Base-by-base conservation (phyloP, 2,329 filamentous ascomycete species). In the Trichoderma atroviride region DNA sequence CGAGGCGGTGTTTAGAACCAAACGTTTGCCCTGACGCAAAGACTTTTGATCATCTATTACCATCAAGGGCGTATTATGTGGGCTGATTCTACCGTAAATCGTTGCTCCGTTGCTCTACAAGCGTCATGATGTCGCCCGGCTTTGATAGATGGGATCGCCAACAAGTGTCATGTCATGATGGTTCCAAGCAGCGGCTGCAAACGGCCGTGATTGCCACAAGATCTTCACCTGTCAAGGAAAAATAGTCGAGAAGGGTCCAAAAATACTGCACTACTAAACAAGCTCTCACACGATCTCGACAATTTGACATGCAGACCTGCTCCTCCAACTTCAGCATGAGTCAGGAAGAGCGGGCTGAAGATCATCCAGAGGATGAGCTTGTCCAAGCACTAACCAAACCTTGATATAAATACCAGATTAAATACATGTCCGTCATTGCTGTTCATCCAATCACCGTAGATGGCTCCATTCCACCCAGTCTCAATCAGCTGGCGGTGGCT, bases 331-430 rank as follows among this genome's bases (percentile, higher is more conserved):
- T 14, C n/a, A 22, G 19, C 62, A 27, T 47, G 52, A 56, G 62
- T 65, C 62, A 65, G 62, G 62, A 31, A 63, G 60, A 31, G 31
- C 62, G 62, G 62, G 62, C 62, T 65, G 62, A 56, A 55, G 62
- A 65, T 57, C 62, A 65, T 65, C 52, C 33, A 55, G 33, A 33
- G 19, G 27, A 43, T 31, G 50, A 19, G 16, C n/a, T 33, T 10
- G 29, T 47, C 37, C 19, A 50, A 50, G 43, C 33, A 50, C 62
- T 65, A 57, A 24, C 19, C 52, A 33, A 65, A 65, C 62, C 62
- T 65, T 65, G 62, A 64, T 47, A 24, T 43, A 47, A 52, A 65
- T 65, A 57, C 53, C 35, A 57, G 62, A 50, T 27, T 65, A 57
- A 65, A 65, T 57, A 65, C 62, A 24, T 19, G 19, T 10, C 19